A percentile compares a stretch with the other conserved stretches of the same genome.
These are phyloP conservation scores for Pichia occidentalis DNA, from an alignment of 805 yeast species.

Conservation along the genomic window DNA sequence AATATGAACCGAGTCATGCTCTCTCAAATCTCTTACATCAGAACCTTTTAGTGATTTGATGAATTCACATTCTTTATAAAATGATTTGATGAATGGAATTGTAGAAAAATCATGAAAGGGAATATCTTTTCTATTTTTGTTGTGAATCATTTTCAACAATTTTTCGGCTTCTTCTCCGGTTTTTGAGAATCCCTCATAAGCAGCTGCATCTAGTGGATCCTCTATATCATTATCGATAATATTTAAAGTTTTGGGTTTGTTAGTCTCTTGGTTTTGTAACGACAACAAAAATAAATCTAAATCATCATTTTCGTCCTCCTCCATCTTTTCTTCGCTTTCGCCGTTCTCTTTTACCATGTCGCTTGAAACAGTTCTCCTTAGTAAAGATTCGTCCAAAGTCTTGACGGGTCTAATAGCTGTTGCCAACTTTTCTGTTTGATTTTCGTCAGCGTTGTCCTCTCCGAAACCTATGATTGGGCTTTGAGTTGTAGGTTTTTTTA, in stretches of 20 bases:
- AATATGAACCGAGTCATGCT: slow-evolving; percentile 60
- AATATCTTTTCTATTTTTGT: slow-evolving; percentile 45
- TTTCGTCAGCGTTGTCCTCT: slow-evolving; percentile 3
- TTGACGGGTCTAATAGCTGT: too few species aligned
- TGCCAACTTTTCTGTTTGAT: too few species aligned
- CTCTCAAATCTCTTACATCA: slow-evolving; percentile 51
- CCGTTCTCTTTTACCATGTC: too few species aligned
- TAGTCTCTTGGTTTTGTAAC: slow-evolving; percentile 1
- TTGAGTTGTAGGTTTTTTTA: too few species aligned
- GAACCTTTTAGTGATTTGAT: slow-evolving; percentile 40
- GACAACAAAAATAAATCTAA: slow-evolving; percentile 1
- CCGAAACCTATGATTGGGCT: too few species aligned
- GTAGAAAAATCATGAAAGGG: slow-evolving; percentile 40
- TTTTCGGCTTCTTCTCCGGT: slow-evolving; percentile 22
- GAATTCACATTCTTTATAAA: slow-evolving; percentile 58
- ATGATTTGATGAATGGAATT: slow-evolving; percentile 50
- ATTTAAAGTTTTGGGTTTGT: slow-evolving; percentile 1
- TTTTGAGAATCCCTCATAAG: slow-evolving; percentile 20
- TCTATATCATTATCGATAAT: slow-evolving; percentile 18
- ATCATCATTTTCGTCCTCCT: slow-evolving; percentile 6
- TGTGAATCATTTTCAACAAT: slow-evolving; percentile 35
- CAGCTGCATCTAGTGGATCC: slow-evolving; percentile 31
- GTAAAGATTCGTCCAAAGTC: too few species aligned
- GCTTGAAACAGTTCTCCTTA: too few species aligned
- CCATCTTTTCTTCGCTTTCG: too few species aligned